phyloP scores from a whole-genome alignment of 176 grass and related monocot genomes.

The Aechmea fasciata region DNA sequence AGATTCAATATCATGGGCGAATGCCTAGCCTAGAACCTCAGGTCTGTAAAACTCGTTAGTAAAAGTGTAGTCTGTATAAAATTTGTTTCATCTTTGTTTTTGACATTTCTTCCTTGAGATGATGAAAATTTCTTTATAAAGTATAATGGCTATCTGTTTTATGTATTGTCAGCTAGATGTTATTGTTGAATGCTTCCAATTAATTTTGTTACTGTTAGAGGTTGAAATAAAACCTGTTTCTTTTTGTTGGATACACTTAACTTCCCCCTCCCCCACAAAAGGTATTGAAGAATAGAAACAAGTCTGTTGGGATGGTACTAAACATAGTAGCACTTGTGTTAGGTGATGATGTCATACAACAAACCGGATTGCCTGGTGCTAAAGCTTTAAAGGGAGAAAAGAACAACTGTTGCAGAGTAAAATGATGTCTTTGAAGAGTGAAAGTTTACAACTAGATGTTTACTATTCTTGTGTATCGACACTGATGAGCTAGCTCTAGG shows the following conservation, averaged over 20 bases:
- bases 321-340: no score
- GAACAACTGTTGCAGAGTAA: not conserved
- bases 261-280: no score
- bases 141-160: not conserved
- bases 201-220: no score
- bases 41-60: conserved; percentile 40
- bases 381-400: no score
- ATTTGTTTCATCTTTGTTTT: not conserved
- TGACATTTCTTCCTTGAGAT: not conserved
- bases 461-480: not conserved
- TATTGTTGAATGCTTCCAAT: not conserved
- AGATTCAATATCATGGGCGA: conserved; percentile 50
- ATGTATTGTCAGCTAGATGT: not conserved
- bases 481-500: no score
- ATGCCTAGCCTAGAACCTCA: conserved; percentile 81
- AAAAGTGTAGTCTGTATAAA: not conserved
- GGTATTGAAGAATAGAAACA: no score
- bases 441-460: not conserved
- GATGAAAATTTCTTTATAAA: not conserved
- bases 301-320: no score
- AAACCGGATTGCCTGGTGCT: no score
- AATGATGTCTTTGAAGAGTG: not conserved
- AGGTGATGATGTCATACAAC: no score
- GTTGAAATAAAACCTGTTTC: no score
- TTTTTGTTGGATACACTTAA: no score